Evolutionary conservation across 2,329 filamentous ascomycete genomes (phyloP).

Genomic region (Dactylonectria macrodidyma): DNA sequence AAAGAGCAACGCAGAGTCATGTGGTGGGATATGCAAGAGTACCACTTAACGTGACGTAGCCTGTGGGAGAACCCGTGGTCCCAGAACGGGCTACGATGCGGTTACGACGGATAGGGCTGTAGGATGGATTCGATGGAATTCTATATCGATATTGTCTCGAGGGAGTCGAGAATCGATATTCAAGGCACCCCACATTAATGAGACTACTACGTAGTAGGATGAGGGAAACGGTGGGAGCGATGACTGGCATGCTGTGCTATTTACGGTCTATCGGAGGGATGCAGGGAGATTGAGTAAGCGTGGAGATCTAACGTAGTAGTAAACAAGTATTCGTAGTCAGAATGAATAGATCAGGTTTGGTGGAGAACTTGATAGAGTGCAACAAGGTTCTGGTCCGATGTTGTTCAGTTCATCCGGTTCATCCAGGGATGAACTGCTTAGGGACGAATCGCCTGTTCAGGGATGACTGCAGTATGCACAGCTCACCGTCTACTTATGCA

Average conservation of each 20-base stretch:
- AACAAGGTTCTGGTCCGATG: not conserved
- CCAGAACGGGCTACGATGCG: too few species aligned
- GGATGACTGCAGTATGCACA: not conserved
- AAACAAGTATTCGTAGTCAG: constrained; percentile 1
- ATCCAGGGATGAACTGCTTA: not conserved
- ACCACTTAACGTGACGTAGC: not conserved
- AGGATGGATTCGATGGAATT: constrained; percentile 6
- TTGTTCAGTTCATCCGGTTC: not conserved
- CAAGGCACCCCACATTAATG: constrained; percentile 16
- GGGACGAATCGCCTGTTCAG: not conserved
- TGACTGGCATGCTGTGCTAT: constrained; percentile 28
- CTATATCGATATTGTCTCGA: not conserved
- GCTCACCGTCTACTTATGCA: constrained; percentile 1
- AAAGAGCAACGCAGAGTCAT: not conserved
- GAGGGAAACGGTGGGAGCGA: constrained; percentile 25
- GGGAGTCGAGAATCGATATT: constrained; percentile 7
- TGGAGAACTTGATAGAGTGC: constrained; percentile 7
- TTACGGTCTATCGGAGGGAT: constrained; percentile 14
- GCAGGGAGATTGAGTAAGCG: constrained; percentile 19
- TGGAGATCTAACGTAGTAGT: not conserved
- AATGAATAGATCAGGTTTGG: constrained; percentile 8
- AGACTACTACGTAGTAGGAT: constrained; percentile 14
- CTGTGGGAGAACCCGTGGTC: not conserved
- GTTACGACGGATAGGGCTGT: not conserved
- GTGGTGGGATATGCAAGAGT: not conserved